phyloP scores from a whole-genome alignment of 1,139 yeast genomes.

The Zygosaccharomyces pseudobailii region DNA sequence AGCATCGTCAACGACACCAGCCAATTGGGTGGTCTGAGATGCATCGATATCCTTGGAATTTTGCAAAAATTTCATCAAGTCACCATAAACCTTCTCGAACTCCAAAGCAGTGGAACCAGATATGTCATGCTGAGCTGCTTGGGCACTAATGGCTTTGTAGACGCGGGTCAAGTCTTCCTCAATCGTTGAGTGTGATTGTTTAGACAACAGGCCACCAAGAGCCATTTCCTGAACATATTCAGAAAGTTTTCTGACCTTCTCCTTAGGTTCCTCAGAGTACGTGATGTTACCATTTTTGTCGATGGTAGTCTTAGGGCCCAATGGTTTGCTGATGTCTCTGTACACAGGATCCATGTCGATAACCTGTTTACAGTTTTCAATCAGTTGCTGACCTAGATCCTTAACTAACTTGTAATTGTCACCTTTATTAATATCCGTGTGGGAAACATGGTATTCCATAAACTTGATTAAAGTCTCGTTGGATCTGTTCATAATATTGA shows the following conservation, averaged over 20 bases:
- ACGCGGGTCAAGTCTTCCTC: conserved; percentile 79
- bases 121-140: conserved; percentile 42
- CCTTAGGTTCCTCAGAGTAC: conserved; percentile 82
- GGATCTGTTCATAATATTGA: conserved; percentile 95
- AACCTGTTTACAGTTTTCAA: conserved; percentile 92
- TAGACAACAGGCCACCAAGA: conserved; percentile 83
- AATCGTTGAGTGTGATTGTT: conserved; percentile 60
- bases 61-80: conserved; percentile 69
- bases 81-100: conserved; percentile 74
- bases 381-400: conserved; percentile 84
- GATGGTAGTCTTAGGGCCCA: conserved; percentile 89
- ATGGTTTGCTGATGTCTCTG: conserved; percentile 90
- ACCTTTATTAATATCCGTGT: conserved; percentile 84
- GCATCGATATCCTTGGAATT: conserved; percentile 58
- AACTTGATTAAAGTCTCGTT: conserved; percentile 90
- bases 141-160: conserved; percentile 74
- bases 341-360: conserved; percentile 79
- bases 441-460: conserved; percentile 96
- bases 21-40: conserved; percentile 38
- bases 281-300: conserved; percentile 83
- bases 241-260: conserved; percentile 88
- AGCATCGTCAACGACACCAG: conserved; percentile 41
- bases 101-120: conserved; percentile 63
- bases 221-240: conserved; percentile 97
- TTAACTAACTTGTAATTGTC: conserved; percentile 85